Evolutionary conservation across 495 filamentous ascomycete species (phyloP), one percentile per base, ranked within the genome.

Genomic region (Penicillium subrubescens): DNA sequence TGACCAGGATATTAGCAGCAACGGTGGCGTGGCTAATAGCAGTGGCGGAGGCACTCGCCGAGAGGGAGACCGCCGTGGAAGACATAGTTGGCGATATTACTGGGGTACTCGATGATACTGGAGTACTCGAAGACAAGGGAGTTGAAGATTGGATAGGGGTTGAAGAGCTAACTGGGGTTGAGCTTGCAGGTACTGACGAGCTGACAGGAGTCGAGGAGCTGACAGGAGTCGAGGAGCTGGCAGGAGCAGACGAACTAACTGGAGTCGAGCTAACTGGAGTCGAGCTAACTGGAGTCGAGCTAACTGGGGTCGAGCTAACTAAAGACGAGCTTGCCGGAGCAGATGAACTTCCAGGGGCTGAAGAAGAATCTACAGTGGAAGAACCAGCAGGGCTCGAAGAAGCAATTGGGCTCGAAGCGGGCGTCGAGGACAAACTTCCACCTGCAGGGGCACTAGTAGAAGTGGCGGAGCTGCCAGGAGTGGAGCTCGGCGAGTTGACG

Each of bases 1-100:
- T 81, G n/a, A 89, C 73, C 52, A 89, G 76, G 56, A 88, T 81
- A 51, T 84, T 87, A 29, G 68, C 75, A 64, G 75, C 69, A 37
- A 81, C 55, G n/a, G 70, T 65, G 6, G 72, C 75, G 25, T 68
- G 43, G 41, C 52, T 63, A 55, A 74, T 57, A 0, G 70, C 48
- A 14, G 65, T 58, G n/a, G 68, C 67, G 37, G 74, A 62, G n/a
- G 71, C 64, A 15, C 66, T 31, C 10, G 69, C 62, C 44, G 69
- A 61, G 43, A 69, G 53, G 25, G 65, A 70, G 19, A 67, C 63
- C 19, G 63, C 56, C 35, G 61, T 66, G 51, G 72, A 66, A 67
- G 75, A 71, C 75, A 76, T 76, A 19, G 27, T 74, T 48, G 44
- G 44, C 21, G 44, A 60, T 67, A 57, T 51, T 59, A 56, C 29